Percentiles rank a stretch among this genome's conserved stretches.
These are phyloP conservation scores for Quercus dentata DNA, from an alignment of 306 rosid species.

Conservation along the genomic window DNA sequence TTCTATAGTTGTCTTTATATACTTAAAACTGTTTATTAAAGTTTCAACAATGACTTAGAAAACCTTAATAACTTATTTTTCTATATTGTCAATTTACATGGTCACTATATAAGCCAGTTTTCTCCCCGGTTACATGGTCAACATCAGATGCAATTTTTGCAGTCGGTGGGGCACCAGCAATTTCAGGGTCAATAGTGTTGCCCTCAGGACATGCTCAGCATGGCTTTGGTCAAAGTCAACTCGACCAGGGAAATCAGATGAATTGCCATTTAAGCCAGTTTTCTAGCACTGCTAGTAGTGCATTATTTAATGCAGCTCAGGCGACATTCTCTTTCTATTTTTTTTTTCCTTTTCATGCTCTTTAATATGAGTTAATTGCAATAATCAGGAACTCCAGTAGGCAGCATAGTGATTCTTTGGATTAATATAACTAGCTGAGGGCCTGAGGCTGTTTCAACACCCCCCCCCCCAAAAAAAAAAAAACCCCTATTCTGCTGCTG, in stretches of 20 bases:
- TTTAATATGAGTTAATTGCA: not conserved
- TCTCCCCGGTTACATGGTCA: slow-evolving; percentile 70
- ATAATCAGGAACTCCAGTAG: not conserved
- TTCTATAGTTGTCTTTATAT: too few species aligned
- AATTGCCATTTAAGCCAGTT: slow-evolving; percentile 73
- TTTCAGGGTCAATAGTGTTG: slow-evolving; percentile 84
- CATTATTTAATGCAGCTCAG: slow-evolving; percentile 83
- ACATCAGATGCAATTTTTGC: slow-evolving; percentile 89
- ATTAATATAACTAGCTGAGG: not conserved
- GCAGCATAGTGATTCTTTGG: not conserved
- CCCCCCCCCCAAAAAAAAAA: too few species aligned
- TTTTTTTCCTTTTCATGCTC: not conserved
- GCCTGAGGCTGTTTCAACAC: not conserved
- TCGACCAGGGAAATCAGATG: slow-evolving; percentile 87
- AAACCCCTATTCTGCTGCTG: too few species aligned
- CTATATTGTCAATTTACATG: too few species aligned
- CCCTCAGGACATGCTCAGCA: slow-evolving; percentile 81
- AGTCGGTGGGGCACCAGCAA: slow-evolving; percentile 77
- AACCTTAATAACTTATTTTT: too few species aligned
- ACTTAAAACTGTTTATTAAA: not conserved
- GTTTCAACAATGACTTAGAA: not conserved
- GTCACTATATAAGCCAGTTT: not conserved
- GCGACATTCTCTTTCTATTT: slow-evolving; percentile 33
- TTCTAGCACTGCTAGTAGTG: slow-evolving; percentile 71
- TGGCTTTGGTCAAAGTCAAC: slow-evolving; percentile 82